Evolutionary conservation across 805 yeast species (phyloP).

Genomic region (Candida vartiovaarae): DNA sequence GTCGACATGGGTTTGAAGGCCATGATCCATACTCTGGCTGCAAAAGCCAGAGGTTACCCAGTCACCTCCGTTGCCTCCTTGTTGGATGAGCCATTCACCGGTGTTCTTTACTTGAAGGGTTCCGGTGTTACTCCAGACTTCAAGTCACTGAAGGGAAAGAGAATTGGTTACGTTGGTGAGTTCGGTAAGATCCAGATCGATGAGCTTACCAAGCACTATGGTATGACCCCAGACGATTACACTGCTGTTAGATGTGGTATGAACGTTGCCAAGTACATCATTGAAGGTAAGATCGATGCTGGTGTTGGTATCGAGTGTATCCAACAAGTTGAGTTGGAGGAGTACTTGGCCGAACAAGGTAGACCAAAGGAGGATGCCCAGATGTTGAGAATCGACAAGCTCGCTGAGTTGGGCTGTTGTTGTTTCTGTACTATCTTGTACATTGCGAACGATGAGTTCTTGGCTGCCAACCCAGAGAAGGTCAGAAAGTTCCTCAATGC

Average conservation of each 20-base stretch:
- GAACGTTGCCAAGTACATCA: neutral
- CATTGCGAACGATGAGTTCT: neutral
- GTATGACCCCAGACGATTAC: constrained; percentile 1
- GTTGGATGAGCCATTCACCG: constrained; percentile 1
- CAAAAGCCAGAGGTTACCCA: neutral
- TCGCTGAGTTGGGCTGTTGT: neutral
- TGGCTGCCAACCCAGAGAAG: neutral
- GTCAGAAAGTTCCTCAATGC: neutral
- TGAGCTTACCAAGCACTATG: neutral
- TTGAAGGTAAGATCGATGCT: neutral
- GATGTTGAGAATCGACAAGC: neutral
- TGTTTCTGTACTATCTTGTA: neutral
- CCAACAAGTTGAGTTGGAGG: constrained; percentile 1
- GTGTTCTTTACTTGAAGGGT: neutral
- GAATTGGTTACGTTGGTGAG: neutral
- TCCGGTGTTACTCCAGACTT: neutral
- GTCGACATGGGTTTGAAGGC: neutral
- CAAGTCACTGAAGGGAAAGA: neutral
- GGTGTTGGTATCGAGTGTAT: constrained; percentile 1
- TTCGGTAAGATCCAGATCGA: neutral
- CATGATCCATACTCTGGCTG: neutral
- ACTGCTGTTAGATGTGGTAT: constrained; percentile 1
- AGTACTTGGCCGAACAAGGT: neutral
- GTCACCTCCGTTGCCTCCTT: neutral
- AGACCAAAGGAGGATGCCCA: neutral